Conservation (phyloP, 2,329 filamentous ascomycete genomes). For the Gnomoniopsis sp. region DNA sequence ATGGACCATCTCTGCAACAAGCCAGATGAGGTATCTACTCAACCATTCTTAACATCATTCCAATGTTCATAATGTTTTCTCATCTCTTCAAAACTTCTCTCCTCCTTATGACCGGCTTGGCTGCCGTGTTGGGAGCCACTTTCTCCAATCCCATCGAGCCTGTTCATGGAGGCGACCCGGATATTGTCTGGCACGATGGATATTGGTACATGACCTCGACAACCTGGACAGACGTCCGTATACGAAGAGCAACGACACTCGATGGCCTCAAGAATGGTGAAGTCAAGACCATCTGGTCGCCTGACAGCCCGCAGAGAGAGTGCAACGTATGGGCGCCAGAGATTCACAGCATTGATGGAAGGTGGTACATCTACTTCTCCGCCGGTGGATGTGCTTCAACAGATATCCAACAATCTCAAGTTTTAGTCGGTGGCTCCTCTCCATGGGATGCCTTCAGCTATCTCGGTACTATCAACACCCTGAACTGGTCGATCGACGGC, state of each 20-base stretch:
- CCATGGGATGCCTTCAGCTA: conserved; percentile 52
- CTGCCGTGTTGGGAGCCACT: neutral
- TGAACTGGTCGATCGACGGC: conserved; percentile 51
- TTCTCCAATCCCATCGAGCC: conserved; percentile 25
- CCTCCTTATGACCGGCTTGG: no score
- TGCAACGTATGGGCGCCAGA: conserved; percentile 59
- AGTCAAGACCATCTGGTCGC: conserved; percentile 45
- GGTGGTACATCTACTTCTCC: conserved; percentile 57
- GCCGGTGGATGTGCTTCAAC: conserved; percentile 48
- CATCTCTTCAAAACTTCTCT: no score
- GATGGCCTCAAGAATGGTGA: conserved; percentile 51
- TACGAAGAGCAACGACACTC: conserved; percentile 52
- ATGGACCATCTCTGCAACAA: no score
- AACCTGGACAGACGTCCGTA: conserved; percentile 51
- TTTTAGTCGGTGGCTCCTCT: conserved; percentile 44
- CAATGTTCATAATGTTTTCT: no score
- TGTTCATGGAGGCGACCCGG: conserved; percentile 49
- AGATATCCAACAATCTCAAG: conserved; percentile 49
- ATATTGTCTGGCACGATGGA: conserved; percentile 48
- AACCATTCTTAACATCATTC: no score
- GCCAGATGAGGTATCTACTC: no score
- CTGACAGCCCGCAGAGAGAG: conserved; percentile 41
- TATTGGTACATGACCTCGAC: conserved; percentile 56
- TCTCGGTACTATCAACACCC: conserved; percentile 39
- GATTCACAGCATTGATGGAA: conserved; percentile 45